These are phyloP conservation scores for Aaosphaeria arxii DNA, from an alignment of 2,329 filamentous ascomycete species.

Conservation along the genomic window DNA sequence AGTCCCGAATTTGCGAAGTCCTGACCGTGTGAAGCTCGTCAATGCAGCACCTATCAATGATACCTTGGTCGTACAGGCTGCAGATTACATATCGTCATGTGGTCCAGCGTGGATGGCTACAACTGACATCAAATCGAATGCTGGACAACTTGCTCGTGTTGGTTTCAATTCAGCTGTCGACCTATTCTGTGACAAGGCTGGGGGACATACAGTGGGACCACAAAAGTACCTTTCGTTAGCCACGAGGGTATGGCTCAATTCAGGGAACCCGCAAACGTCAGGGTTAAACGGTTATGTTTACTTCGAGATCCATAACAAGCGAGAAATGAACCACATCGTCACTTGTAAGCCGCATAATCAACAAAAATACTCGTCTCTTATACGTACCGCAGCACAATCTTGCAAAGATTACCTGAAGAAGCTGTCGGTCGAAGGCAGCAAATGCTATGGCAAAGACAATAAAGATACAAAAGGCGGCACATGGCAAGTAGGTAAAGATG, in stretches of 20 bases:
- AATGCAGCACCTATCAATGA: too few species aligned
- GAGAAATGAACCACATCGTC: conserved; percentile 5
- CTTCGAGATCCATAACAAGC: conserved; percentile 15
- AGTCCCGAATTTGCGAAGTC: too few species aligned
- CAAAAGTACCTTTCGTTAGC: conserved; percentile 10
- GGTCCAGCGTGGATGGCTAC: not conserved
- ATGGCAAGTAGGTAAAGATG: conserved; percentile 9
- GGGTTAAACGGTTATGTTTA: conserved; percentile 13
- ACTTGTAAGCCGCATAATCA: conserved; percentile 1
- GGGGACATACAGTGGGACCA: conserved; percentile 3
- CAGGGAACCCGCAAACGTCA: conserved; percentile 5
- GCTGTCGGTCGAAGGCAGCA: conserved; percentile 4
- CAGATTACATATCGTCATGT: not conserved
- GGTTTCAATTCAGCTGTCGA: conserved; percentile 13
- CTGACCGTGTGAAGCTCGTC: too few species aligned
- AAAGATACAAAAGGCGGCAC: conserved; percentile 15
- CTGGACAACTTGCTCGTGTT: conserved; percentile 4
- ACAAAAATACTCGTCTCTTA: too few species aligned
- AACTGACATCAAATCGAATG: conserved; percentile 5
- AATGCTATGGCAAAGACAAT: conserved; percentile 9
- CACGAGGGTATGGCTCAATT: conserved; percentile 8
- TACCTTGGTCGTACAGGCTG: not conserved
- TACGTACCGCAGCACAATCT: not conserved
- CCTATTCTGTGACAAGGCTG: conserved; percentile 10
- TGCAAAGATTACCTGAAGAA: conserved; percentile 11